Base-by-base conservation (phyloP, 73 alveolate genomes). In the Tetrahymena malaccensis region DNA sequence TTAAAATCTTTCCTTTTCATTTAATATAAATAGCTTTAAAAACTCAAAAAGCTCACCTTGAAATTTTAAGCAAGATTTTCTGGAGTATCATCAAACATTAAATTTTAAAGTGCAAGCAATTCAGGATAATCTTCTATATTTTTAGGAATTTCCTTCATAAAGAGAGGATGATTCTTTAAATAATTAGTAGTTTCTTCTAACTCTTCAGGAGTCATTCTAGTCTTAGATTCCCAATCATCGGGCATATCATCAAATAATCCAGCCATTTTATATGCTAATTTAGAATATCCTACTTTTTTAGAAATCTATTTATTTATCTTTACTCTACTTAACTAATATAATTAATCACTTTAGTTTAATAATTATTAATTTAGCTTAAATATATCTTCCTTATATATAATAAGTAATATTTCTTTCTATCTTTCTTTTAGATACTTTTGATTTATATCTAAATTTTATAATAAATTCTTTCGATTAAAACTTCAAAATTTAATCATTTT, bases 201-300 rank as follows among this genome's bases (percentile, higher is more conserved):
- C 57, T 95, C 97, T 85, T 95, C 97, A n/a, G 97, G 95, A 84
- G 95, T 95, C 97, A 95, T 95, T 89, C 95, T 95, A 85, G 93
- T 43, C 84, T 95, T 95, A 85, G 97, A 94, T 33, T 70, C 97
- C 93, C 94, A 95, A 85, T 95, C 97, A 89, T 95, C 97, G 35
- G 97, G 97, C 40, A 95, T 95, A 84, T 94, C 97, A 50, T 95
- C 97, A 84, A 95, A 94, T 55, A 95, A 95, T 31, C 94, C 97
- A 43, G 85, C 93, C 85, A 95, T 70, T 70, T 70, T 3, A 1
- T 70, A 22, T 11, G 17, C 37, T 70, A 19, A 70, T 70, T 70
- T 70, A 27, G 37, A 70, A 70, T 70, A 70, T 31, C 89, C 83
- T 50, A 50, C 83, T 50, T 50, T 70, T 22, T 70, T 70, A 27